Conservation (phyloP, 768 basidiomycete genomes). For the Pleurotus salmoneostramineus region DNA sequence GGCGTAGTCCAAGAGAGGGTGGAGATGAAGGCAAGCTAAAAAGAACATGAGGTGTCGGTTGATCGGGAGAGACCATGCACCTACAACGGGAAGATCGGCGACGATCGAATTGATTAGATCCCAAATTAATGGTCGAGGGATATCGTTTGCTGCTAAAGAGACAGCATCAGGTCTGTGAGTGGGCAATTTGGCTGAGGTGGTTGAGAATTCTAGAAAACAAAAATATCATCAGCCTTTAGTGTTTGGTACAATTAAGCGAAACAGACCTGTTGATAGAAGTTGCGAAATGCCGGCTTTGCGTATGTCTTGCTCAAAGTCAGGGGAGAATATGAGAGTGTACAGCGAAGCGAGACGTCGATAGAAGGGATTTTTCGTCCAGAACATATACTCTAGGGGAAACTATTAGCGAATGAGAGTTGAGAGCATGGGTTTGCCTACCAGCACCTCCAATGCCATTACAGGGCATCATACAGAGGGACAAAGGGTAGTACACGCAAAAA, state of each 20-base stretch:
- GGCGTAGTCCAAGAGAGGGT: constrained; percentile 19
- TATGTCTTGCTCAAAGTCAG: constrained; percentile 27
- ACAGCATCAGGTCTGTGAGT: constrained; percentile 22
- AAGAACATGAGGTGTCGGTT: constrained; percentile 6
- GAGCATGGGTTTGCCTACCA: constrained; percentile 20
- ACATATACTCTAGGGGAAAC: constrained; percentile 29
- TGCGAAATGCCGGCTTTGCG: constrained; percentile 30
- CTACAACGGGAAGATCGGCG: constrained; percentile 30
- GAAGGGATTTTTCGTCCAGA: constrained; percentile 29
- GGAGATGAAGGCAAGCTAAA: constrained; percentile 17
- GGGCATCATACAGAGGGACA: constrained; percentile 28
- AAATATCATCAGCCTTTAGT: background rate
- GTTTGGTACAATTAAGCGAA: background rate
- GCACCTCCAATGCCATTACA: constrained; percentile 28
- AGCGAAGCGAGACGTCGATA: constrained; percentile 35
- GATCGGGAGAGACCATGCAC: constrained; percentile 1
- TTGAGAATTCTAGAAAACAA: constrained; percentile 29
- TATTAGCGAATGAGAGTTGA: background rate
- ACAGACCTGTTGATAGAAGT: constrained; percentile 19
- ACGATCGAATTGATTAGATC: constrained; percentile 21
- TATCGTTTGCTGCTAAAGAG: constrained; percentile 19
- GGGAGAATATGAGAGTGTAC: constrained; percentile 33
- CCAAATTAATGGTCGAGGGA: constrained; percentile 38
- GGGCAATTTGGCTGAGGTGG: constrained; percentile 25
- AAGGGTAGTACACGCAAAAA: constrained; percentile 22